Evolutionary conservation across 106 monocot species (phyloP).

Genomic region (Xerophyta viscosa): DNA sequence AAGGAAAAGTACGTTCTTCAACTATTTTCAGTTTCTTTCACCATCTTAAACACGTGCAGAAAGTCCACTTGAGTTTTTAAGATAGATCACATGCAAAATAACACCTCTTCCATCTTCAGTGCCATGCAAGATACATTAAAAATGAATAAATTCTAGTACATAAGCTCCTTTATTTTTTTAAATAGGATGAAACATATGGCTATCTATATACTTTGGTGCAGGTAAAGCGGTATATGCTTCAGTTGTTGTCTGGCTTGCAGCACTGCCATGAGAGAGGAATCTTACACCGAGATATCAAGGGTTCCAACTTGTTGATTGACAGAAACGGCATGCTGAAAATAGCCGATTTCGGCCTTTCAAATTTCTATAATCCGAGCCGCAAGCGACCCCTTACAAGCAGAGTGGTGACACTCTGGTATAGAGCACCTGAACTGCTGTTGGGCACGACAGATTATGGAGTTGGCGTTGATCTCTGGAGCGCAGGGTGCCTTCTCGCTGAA

Average conservation of each 20-base stretch:
- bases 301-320: conserved; percentile 35
- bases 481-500: conserved; percentile 27
- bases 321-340: conserved; percentile 31
- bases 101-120: no score
- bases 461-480: conserved; percentile 28
- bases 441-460: conserved; percentile 33
- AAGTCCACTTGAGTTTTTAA: no score
- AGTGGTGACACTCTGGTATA: conserved; percentile 36
- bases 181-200: no score
- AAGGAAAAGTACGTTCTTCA: no score
- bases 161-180: no score
- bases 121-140: no score
- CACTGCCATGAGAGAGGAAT: conserved; percentile 41
- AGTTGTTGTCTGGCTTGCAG: conserved; percentile 33
- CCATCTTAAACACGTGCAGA: no score
- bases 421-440: no score
- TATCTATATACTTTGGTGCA: conserved; percentile 2
- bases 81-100: no score
- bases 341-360: conserved; percentile 32
- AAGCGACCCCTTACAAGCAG: conserved; percentile 27
- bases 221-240: conserved; percentile 37
- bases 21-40: no score
- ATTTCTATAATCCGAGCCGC: conserved; percentile 13
- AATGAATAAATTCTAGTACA: no score
- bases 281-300: no score